A percentile compares a stretch with the other conserved stretches of the same genome.
Evolutionary conservation across 805 yeast species (phyloP).

Genomic region (Candida wancherniae): DNA sequence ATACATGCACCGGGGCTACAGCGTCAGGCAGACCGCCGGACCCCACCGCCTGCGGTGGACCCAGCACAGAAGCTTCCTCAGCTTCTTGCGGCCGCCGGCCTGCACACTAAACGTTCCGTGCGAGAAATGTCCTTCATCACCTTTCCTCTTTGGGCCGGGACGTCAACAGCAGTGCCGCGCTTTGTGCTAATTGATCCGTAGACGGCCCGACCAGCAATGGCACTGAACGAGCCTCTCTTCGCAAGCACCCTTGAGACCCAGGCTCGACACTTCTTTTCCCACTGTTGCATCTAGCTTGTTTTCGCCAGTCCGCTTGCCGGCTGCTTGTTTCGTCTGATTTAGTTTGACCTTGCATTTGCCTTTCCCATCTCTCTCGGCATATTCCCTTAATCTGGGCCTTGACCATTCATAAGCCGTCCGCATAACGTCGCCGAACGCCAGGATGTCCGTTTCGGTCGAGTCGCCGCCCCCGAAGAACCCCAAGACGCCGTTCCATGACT

Average conservation of each 20-base stretch:
- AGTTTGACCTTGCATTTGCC: neutral
- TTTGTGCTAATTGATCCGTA: no score
- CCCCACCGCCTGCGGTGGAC: neutral
- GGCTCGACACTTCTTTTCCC: no score
- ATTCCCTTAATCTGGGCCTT: neutral
- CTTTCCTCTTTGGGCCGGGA: slow-evolving; percentile 9
- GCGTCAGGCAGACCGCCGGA: neutral
- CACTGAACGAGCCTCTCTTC: no score
- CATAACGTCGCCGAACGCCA: neutral
- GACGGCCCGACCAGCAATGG: no score
- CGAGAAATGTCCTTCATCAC: slow-evolving; percentile 9
- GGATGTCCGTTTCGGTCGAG: slow-evolving; percentile 1
- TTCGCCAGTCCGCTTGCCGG: no score
- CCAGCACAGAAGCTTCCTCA: no score
- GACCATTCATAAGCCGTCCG: neutral
- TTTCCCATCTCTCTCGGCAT: neutral
- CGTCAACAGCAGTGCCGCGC: slow-evolving; percentile 8
- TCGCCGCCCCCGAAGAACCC: slow-evolving; percentile 12
- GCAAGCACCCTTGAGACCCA: no score
- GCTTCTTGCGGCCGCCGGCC: no score
- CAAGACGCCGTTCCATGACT: slow-evolving; percentile 16
- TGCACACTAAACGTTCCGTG: no score
- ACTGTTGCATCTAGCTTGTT: no score
- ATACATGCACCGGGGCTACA: neutral
- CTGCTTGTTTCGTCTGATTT: neutral